Evolutionary conservation across 2,329 filamentous ascomycete species (phyloP), one percentile per base, ranked within the genome.

Genomic region (Pyricularia grisea): DNA sequence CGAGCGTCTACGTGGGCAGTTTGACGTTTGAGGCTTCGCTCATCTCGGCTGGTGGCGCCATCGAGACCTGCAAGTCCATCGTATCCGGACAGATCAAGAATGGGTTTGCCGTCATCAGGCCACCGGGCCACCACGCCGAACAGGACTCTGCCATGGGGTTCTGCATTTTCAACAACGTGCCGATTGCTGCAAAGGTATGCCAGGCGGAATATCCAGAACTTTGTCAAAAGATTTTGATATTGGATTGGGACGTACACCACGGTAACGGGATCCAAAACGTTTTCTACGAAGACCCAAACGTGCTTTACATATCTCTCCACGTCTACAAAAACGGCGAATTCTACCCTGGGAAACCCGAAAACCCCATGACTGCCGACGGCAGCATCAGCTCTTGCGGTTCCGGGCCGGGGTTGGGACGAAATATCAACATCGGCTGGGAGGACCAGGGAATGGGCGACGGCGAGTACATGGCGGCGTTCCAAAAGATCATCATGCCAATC

Each of bases 161-260:
- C 76, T 99, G 95, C 77, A 87, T 98, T 70, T 98, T 98, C 81
- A 97, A 99, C 81, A 99, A 99, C 75, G 95, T 98, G 3, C 93
- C 92, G 25, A 91, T 99, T 70, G 94, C 94, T 1, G 90, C 93
- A n/a, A 90, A 88, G 70, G 91, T 94, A 14, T 97, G 94, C 76
- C 93, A 97, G 77, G 82, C 85, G 68, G 89, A 93, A 70, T 95
- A 92, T 73, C 92, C 92, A 1, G 87, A 94, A 3, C 81, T 81
- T 10, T 97, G 94, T 76, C 89, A 93, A 69, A 98, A 97, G 79
- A 87, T 99, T 25, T 80, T 99, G 69, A 95, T 99, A 73, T 83
- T 99, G 9, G 95, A 99, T 76, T 99, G 95, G 92, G 92, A 90
- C 76, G 90, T 89, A 14, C 88, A 90, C 71, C 88, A 90, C 73